Percentiles rank a stretch among this genome's conserved stretches.
Conservation (phyloP, 208 protist genomes). For the Leishmania turanica region DNA sequence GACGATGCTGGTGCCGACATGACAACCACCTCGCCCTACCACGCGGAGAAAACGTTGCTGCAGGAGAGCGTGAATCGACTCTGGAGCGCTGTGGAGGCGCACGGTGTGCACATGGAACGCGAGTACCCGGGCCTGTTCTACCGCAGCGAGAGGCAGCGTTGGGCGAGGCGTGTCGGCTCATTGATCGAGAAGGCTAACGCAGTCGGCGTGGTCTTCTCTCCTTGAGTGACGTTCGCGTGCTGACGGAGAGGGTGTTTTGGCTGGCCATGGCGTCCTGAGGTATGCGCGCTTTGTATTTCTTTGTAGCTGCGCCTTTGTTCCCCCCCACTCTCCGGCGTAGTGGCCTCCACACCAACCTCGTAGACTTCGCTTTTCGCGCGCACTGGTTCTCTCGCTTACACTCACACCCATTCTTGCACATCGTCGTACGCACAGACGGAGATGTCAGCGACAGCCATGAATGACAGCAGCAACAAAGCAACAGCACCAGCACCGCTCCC, state of each 20-base stretch:
- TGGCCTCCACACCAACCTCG: neutral
- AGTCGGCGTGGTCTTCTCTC: constrained; percentile 76
- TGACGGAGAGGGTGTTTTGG: constrained; percentile 3
- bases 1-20: constrained; percentile 49
- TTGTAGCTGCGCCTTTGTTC: neutral
- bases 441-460: neutral
- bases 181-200: constrained; percentile 59
- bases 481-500: neutral
- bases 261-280: neutral
- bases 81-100: constrained; percentile 58
- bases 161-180: constrained; percentile 36
- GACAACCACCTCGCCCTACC: constrained; percentile 57
- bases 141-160: constrained; percentile 58
- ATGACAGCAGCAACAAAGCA: neutral
- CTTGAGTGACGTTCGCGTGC: constrained; percentile 10
- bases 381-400: neutral
- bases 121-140: constrained; percentile 68
- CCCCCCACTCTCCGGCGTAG: neutral
- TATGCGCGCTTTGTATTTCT: neutral
- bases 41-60: constrained; percentile 52
- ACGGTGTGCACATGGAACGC: constrained; percentile 64
- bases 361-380: neutral
- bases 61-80: constrained; percentile 50
- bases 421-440: neutral
- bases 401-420: neutral